phyloP scores from a whole-genome alignment of 495 filamentous ascomycete genomes.

The Tuber borchii region DNA sequence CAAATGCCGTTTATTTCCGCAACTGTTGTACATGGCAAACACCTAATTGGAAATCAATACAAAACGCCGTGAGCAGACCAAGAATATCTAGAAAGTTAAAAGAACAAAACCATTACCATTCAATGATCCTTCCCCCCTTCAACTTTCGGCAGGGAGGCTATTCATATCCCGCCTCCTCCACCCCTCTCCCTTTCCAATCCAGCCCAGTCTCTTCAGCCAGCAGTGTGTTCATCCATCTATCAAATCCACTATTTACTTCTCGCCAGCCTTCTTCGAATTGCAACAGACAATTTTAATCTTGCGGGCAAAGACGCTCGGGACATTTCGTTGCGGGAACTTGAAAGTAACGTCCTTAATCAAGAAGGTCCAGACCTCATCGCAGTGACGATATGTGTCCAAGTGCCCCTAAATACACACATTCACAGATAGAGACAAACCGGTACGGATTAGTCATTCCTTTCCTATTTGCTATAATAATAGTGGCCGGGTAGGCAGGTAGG shows the following conservation, averaged over 20 bases:
- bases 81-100: neutral
- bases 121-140: neutral
- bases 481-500: neutral
- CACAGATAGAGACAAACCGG: slow-evolving; percentile 4
- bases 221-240: neutral
- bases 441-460: slow-evolving; percentile 13
- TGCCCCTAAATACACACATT: slow-evolving; percentile 59
- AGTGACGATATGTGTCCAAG: slow-evolving; percentile 98
- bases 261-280: slow-evolving; percentile 75
- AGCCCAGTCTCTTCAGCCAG: neutral
- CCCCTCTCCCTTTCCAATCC: neutral
- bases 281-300: slow-evolving; percentile 97
- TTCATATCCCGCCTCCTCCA: neutral
- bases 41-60: neutral
- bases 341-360: slow-evolving; percentile 96
- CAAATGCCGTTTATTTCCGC: neutral
- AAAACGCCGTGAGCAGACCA: neutral
- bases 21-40: neutral
- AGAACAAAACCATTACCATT: neutral
- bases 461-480: neutral
- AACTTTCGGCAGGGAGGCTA: neutral
- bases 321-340: slow-evolving; percentile 73
- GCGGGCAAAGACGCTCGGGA: slow-evolving; percentile 55
- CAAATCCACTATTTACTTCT: slow-evolving; percentile 45
- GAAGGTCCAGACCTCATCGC: slow-evolving; percentile 99